Conservation (phyloP, 2,329 filamentous ascomycete species). For the Thermothelomyces thermophilus region DNA sequence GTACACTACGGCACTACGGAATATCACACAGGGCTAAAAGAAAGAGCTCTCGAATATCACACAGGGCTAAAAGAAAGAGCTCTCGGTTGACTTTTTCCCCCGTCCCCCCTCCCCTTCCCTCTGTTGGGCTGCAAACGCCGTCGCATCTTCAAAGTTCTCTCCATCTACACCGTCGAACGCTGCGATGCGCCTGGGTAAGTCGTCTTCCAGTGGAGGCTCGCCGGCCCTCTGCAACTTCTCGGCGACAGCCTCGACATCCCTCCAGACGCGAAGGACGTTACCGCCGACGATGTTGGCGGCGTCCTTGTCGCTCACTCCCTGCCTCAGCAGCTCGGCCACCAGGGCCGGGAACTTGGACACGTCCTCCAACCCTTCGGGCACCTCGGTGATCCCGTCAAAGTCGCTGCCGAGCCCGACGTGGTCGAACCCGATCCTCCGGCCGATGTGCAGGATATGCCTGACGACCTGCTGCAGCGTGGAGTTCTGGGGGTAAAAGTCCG, state of each 20-base stretch:
- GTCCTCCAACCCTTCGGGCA: conserved; percentile 72
- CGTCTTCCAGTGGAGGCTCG: conserved; percentile 48
- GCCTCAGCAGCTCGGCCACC: conserved; percentile 64
- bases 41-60: background rate
- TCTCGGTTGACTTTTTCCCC: too few relatives aligned
- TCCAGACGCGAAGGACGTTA: conserved; percentile 81
- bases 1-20: conserved; percentile 9
- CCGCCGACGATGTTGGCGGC: conserved; percentile 68
- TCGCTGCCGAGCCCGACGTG: conserved; percentile 86
- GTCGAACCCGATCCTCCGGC: conserved; percentile 74
- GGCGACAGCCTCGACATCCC: conserved; percentile 67
- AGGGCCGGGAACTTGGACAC: conserved; percentile 77
- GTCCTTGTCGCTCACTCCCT: conserved; percentile 68
- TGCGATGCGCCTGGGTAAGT: conserved; percentile 28
- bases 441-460: conserved; percentile 76
- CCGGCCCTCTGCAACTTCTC: conserved; percentile 55
- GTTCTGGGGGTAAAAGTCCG: conserved; percentile 59
- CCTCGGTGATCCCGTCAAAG: conserved; percentile 68
- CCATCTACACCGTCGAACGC: background rate
- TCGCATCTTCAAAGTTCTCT: background rate
- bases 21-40: background rate
- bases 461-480: conserved; percentile 72
- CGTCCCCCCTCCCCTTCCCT: too few relatives aligned
- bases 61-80: background rate
- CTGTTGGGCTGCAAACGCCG: background rate